Conservation (phyloP, 805 yeast genomes). For the Candida dajiaensis region DNA sequence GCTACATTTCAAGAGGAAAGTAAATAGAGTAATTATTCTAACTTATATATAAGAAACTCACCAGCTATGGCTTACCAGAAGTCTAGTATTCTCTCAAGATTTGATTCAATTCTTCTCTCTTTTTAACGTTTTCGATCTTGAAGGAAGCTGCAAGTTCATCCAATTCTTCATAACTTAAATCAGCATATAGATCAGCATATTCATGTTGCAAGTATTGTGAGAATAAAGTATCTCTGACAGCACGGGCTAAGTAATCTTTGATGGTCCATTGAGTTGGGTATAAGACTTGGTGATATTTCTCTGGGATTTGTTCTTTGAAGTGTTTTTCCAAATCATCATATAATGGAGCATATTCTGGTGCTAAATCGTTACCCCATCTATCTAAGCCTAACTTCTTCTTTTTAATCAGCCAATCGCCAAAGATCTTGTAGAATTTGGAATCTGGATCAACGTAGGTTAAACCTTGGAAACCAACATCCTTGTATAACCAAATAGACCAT, state of each 20-base stretch:
- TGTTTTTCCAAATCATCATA: slow-evolving; percentile 34
- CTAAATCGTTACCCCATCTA: slow-evolving; percentile 44
- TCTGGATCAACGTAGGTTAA: slow-evolving; percentile 40
- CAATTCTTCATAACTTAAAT: slow-evolving; percentile 37
- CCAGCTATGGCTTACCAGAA: not conserved
- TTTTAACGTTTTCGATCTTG: slow-evolving; percentile 39
- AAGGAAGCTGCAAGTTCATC: slow-evolving; percentile 47
- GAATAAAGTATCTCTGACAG: slow-evolving; percentile 36
- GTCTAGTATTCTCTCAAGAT: slow-evolving; percentile 12
- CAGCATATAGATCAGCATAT: slow-evolving; percentile 39
- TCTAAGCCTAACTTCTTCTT: slow-evolving; percentile 42
- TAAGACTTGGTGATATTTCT: slow-evolving; percentile 31
- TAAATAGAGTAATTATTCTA: no score
- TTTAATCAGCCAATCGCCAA: slow-evolving; percentile 37
- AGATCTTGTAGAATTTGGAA: slow-evolving; percentile 37
- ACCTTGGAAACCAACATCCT: slow-evolving; percentile 49
- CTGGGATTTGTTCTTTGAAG: slow-evolving; percentile 34
- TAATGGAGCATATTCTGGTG: slow-evolving; percentile 31
- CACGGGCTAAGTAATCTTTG: slow-evolving; percentile 33
- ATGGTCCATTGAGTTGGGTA: slow-evolving; percentile 39
- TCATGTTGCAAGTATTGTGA: slow-evolving; percentile 39
- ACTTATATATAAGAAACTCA: no score
- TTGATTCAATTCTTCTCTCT: slow-evolving; percentile 36
- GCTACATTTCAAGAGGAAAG: no score
- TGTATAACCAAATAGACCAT: slow-evolving; percentile 51